Base-by-base conservation (phyloP, 495 filamentous ascomycete species). In the Penicillium salamii region DNA sequence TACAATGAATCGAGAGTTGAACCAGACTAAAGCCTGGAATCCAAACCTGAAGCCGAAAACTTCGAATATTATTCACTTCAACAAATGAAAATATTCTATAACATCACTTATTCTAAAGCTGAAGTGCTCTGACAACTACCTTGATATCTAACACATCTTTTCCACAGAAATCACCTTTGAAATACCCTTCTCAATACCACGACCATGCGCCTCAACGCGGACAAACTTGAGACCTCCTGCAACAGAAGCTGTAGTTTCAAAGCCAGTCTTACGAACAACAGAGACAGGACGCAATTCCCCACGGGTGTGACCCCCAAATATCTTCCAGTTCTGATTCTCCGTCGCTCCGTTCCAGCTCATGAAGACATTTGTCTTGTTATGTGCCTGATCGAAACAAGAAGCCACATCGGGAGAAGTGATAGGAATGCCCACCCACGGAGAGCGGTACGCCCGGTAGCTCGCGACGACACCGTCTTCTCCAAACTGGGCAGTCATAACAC, bases 321-420 rank as follows among this genome's bases (percentile, higher is more conserved):
- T 41, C 41, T 53, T 50, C 55, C 54, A 58, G 13, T 33, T 11
- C 7, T 44, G n/a, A 20, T 32, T n/a, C 28, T 65, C 62, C 8
- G 62, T 68, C 1, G 63, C 63, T 23, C 63, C 63, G 35, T 68
- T 66, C 65, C 65, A 68, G 39, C 61, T 68, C 46, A 58, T 59
- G 42, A 59, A 66, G 23, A 60, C 49, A 38, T 42, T 50, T 1
- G 39, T 51, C 28, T 42, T 45, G 13, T 47, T 42, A n/a, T 21
- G 7, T 14, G 31, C 36, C 9, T 44, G 3, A n/a, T 14, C 33
- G 15, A 46, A 9, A 19, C 61, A 63, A 33, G 47, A 52, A 8
- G 50, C 46, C 13, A 57, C 53, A 43, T 48, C 41, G n/a, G 61
- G 63, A 9, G 31, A 21, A 5, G 36, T 52, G 5, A 15, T 45